Base-by-base conservation (phyloP, 2,329 filamentous ascomycete genomes). In the Penicillium griseofulvum region DNA sequence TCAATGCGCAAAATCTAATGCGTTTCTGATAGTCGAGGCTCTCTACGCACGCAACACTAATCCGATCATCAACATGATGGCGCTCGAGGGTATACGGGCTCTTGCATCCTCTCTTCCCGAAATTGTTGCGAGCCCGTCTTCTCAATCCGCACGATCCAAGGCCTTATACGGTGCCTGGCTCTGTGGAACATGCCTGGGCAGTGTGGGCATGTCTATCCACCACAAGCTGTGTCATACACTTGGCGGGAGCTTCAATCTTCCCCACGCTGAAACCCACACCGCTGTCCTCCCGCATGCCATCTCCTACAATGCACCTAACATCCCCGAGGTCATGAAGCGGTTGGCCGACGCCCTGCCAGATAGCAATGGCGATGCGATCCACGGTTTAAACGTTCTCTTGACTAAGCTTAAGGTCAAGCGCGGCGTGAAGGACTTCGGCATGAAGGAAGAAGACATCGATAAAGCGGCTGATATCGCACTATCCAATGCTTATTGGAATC, bases 211-310 rank as follows among this genome's bases (percentile, higher is more conserved):
- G 83, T 79, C 83, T 2, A 77, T 88, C 14, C 86, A 88, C 65
- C 85, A 88, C 70, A 88, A 88, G 67, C 78, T 88, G 2, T 87
- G 84, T 71, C 85, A 88, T 65, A 83, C 82, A 0, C 74, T 87
- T 1, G 85, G 85, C 24, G 86, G 85, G 8, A 81, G 77, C 61
- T 86, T 87, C 68, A 80, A 82, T 57, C 76, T 88, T 7, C 83
- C 85, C 0, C 85, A 88, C 57, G 83, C 85, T 1, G 83, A 87
- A 67, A 87, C 84, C 0, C 86, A 88, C 63, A 84, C 84, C 0
- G 80, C 83, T 31, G 78, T 87, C 1, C 73, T 87, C 8, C 84
- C 85, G 0, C 85, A 87, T 63, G 82, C 83, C 0, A 71, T 87
- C 3, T 81, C 84, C 3, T 88, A 87, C 66, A 87, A 87, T 59